Base-by-base conservation (phyloP, 2,329 filamentous ascomycete species). In the Pezicula carpinea region DNA sequence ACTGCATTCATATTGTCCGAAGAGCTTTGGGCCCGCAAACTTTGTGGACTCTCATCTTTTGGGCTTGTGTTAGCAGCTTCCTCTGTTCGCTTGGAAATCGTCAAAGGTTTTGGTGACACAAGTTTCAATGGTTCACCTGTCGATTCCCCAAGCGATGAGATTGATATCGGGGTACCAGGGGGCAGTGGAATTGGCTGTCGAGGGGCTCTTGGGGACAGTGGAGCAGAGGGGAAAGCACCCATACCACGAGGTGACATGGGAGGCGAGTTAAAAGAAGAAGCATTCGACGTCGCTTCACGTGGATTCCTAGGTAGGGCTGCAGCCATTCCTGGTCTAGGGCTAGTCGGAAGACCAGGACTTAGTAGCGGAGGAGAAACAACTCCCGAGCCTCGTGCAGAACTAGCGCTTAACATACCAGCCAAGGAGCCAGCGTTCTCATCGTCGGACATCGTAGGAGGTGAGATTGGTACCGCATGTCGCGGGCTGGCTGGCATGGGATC, bases 181-280 rank as follows among this genome's bases (percentile, higher is more conserved):
- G 86, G 84, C 29, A 90, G 68, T 3, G 86, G 85, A 39, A 88
- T 84, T 2, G 85, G 79, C 55, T 88, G 82, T 56, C 86, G 82
- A 26, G 86, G 83, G 40, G 85, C 79, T 56, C 88, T 82, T 5
- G 89, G 85, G 5, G 86, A 87, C 23, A 88, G 71, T 39, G 83
- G 81, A 41, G 79, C 64, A 4, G 68, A 62, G 18, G 73, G 62
- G 43, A 74, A 70, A n/a, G 46, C 55, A 29, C 64, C 69, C 42
- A 69, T 64, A 52, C 66, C 68, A 39, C 77, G 72, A 43, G 87
- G 82, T 26, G 89, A 89, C 59, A 87, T 70, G 14, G 87, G 82
- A 45, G 88, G 81, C 13, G 86, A 83, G 49, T 72, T 71, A 8
- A 83, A 61, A 1, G 76, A 69, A 13, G 71, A 69, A 39, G 57